These are phyloP conservation scores for Cryoendolithus antarcticus DNA, from an alignment of 2,329 filamentous ascomycete genomes.

Conservation along the genomic window DNA sequence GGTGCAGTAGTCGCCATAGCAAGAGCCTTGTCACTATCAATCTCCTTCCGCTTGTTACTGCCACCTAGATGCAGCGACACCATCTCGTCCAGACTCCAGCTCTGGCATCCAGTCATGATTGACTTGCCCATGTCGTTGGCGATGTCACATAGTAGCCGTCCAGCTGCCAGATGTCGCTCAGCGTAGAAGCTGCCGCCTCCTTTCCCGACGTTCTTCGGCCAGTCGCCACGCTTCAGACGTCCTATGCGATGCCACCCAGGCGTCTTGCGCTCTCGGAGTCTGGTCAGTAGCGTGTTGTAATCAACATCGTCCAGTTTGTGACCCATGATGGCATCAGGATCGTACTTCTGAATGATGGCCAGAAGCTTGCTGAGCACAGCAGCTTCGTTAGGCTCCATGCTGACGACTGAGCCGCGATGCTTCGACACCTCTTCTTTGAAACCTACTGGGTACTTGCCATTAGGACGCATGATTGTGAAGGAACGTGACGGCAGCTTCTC, in stretches of 20 bases:
- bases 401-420: conserved; percentile 58
- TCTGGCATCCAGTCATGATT: conserved; percentile 92
- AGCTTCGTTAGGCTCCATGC: conserved; percentile 69
- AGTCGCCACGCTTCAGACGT: conserved; percentile 66
- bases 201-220: conserved; percentile 79
- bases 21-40: conserved; percentile 79
- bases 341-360: conserved; percentile 72
- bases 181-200: conserved; percentile 83
- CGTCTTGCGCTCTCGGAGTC: conserved; percentile 79
- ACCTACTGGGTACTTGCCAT: conserved; percentile 67
- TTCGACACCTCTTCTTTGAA: conserved; percentile 70
- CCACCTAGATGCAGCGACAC: conserved; percentile 75
- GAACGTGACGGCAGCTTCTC: conserved; percentile 82
- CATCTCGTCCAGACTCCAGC: conserved; percentile 97
- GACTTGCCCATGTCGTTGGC: conserved; percentile 96
- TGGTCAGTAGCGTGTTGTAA: conserved; percentile 77
- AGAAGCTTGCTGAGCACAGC: conserved; percentile 81
- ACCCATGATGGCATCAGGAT: conserved; percentile 87
- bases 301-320: conserved; percentile 94
- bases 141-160: conserved; percentile 82
- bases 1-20: conserved; percentile 69
- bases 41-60: conserved; percentile 60
- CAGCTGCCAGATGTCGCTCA: conserved; percentile 79
- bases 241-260: conserved; percentile 92
- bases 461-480: conserved; percentile 82